Evolutionary conservation across 2,329 filamentous ascomycete genomes (phyloP).

Genomic region (Trichophyton mentagrophytes): DNA sequence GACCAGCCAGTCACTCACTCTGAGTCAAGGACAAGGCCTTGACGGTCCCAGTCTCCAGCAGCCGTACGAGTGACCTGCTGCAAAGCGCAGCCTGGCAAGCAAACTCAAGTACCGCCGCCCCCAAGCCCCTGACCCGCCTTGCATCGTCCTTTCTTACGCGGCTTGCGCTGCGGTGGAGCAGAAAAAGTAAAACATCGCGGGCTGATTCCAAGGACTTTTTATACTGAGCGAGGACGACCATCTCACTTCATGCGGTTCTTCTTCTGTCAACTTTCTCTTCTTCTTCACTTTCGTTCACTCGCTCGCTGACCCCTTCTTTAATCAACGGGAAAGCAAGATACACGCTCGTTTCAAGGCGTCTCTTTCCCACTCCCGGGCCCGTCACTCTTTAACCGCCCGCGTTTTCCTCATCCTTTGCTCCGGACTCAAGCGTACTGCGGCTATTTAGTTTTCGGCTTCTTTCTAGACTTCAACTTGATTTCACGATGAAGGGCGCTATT

Average conservation of each 20-base stretch:
- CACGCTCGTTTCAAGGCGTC: slow-evolving; percentile 2
- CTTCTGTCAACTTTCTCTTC: not conserved
- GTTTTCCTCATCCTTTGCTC: slow-evolving; percentile 11
- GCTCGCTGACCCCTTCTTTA: not conserved
- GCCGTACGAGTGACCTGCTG: too few species aligned
- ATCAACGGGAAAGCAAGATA: not conserved
- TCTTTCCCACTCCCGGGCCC: not conserved
- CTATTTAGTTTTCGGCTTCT: not conserved
- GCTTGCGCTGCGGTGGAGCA: not conserved
- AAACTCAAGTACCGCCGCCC: not conserved
- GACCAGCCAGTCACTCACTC: too few species aligned
- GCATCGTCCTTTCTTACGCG: not conserved
- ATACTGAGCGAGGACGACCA: not conserved
- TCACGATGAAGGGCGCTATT: slow-evolving; percentile 41
- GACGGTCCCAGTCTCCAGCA: too few species aligned
- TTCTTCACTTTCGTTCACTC: not conserved
- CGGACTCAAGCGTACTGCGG: not conserved
- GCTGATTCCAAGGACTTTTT: not conserved
- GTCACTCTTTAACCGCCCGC: slow-evolving; percentile 5
- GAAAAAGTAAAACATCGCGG: not conserved
- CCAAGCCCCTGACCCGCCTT: not conserved
- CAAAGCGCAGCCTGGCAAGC: not conserved
- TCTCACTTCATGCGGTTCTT: not conserved
- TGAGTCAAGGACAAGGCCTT: too few species aligned
- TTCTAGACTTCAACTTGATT: not conserved